Evolutionary conservation across 2,329 filamentous ascomycete genomes (phyloP), one percentile per base, ranked within the genome.

Genomic region (Aaosphaeria arxii): DNA sequence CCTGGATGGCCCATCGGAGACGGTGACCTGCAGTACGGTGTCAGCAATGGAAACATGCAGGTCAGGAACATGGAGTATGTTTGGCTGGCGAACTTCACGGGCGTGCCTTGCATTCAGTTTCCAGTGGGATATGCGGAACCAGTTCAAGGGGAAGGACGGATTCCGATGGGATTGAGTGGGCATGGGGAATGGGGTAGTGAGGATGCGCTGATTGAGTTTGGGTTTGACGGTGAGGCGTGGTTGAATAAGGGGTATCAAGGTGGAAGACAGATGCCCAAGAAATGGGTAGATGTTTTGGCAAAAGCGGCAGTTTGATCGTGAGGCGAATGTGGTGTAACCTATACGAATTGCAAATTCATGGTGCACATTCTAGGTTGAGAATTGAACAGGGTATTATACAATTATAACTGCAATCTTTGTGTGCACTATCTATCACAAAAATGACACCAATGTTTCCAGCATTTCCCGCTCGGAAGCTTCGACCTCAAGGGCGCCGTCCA

Each of bases 61-160:
- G 74, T 95, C n/a, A 76, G 81, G 29, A 88, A 82, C 63, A 95
- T 96, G 89, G 83, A 86, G 68, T 96, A 89, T 70, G 84, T 88
- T 11, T 95, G 88, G 81, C 71, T 95, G 33, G 87, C 91, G 5
- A 96, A 96, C 70, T 85, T 90, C 58, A 83, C 79, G 0, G 91
- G 91, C 0, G 85, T 85, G 43, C 91, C 91, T 1, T 84, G 88
- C 1, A 80, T 95, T 9, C 84, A 77, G 41, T 84, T 83, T 33
- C 90, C 91, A 0, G 84, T 88, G 7, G 91, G 89, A 1, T 95
- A 91, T 70, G 79, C 76, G 4, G 73, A 82, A 29, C 76, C 80
- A 0, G 70, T 72, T 5, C 73, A 79, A 56, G 83, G 81, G 1
- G 71, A 77, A 48, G 87, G 86, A 0, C 78, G 74, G 57, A 66